phyloP scores from a whole-genome alignment of 1,139 yeast genomes.

The Sugiyamaella paludigena region DNA sequence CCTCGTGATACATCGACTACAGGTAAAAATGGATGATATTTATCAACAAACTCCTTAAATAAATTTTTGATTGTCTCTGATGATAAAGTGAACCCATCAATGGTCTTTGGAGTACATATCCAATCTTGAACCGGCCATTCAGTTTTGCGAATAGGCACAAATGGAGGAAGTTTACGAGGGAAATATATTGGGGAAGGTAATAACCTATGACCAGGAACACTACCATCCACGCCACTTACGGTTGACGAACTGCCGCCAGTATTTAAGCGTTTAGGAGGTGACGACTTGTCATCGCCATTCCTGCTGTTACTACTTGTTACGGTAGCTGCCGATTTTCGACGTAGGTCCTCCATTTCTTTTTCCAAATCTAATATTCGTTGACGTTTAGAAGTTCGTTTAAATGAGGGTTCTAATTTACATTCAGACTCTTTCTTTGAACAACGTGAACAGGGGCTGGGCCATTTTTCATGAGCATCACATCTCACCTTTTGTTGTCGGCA shows the following conservation, averaged over 20 bases:
- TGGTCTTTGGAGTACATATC: constrained; percentile 59
- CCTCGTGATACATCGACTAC: constrained; percentile 80
- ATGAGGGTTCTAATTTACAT: constrained; percentile 75
- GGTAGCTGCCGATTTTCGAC: constrained; percentile 1
- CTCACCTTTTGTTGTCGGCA: constrained; percentile 92
- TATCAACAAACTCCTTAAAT: constrained; percentile 64
- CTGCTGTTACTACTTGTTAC: constrained; percentile 1
- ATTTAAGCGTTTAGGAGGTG: not conserved
- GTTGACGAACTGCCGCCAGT: not conserved
- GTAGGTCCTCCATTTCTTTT: constrained; percentile 64
- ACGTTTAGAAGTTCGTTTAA: constrained; percentile 84
- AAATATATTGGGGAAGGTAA: constrained; percentile 14
- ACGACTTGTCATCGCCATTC: not conserved
- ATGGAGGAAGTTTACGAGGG: constrained; percentile 6
- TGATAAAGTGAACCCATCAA: constrained; percentile 62
- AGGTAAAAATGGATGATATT: constrained; percentile 83
- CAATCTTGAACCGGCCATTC: constrained; percentile 13
- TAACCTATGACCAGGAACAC: constrained; percentile 12
- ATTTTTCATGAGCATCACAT: constrained; percentile 78
- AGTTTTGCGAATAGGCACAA: constrained; percentile 6
- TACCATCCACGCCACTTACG: not conserved
- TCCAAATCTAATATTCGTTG: constrained; percentile 77
- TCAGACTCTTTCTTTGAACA: constrained; percentile 66
- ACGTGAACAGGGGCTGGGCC: constrained; percentile 80
- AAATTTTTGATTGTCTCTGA: constrained; percentile 62